Evolutionary conservation across 257 asterid species (phyloP).

Genomic region (Fraxinus pennsylvanica): DNA sequence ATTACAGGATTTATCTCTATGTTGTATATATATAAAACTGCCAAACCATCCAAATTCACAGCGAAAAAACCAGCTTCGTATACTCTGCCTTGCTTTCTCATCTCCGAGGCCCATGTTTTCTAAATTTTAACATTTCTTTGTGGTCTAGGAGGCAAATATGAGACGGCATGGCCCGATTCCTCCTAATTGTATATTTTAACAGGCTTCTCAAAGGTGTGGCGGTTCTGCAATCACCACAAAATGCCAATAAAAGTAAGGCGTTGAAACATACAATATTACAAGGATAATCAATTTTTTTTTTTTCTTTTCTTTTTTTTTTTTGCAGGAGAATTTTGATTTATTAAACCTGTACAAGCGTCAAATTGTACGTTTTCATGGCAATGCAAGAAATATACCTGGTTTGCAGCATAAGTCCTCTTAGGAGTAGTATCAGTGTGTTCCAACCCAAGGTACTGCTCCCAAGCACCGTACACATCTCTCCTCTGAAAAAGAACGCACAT

Average conservation of each 20-base stretch:
- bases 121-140: slow-evolving; percentile 13
- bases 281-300: not conserved
- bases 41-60: slow-evolving; percentile 23
- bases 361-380: not conserved
- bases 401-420: slow-evolving; percentile 61
- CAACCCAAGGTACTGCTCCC: slow-evolving; percentile 84
- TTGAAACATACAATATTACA: not conserved
- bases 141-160: not conserved
- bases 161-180: not conserved
- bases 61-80: not conserved
- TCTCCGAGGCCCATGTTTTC: slow-evolving; percentile 13
- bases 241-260: not conserved
- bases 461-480: slow-evolving; percentile 74
- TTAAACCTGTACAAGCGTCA: not conserved
- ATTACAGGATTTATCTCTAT: slow-evolving; percentile 11
- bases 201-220: slow-evolving; percentile 70
- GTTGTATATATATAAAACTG: not conserved
- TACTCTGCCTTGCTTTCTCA: not conserved
- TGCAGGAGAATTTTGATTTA: not conserved
- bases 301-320: too few species aligned
- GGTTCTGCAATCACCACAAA: slow-evolving; percentile 49
- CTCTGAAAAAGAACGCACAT: slow-evolving; percentile 41
- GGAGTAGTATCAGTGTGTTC: slow-evolving; percentile 76
- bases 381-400: slow-evolving; percentile 47
- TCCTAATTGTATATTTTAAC: slow-evolving; percentile 67